Evolutionary conservation across 805 yeast species (phyloP).

Genomic region (Cyberlindnera subsufficiens): DNA sequence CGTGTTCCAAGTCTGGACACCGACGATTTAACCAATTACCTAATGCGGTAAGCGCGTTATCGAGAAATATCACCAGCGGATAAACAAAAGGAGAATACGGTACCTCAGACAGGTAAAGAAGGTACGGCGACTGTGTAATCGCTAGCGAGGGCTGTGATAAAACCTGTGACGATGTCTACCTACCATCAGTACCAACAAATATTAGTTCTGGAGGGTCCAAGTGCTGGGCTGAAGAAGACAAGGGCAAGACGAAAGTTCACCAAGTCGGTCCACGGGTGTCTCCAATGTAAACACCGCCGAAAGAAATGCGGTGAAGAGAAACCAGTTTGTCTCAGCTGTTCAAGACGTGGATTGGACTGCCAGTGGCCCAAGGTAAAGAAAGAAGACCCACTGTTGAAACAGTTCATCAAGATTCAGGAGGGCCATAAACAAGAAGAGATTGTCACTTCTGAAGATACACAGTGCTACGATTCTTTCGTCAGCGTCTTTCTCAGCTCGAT

Average conservation of each 20-base stretch:
- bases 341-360: slow-evolving; percentile 10
- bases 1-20: slow-evolving; percentile 7
- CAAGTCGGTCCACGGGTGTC: slow-evolving; percentile 20
- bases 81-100: no score
- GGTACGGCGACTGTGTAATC: no score
- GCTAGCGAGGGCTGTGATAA: no score
- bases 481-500: slow-evolving; percentile 18
- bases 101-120: no score
- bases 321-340: slow-evolving; percentile 18
- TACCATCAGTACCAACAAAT: slow-evolving; percentile 21
- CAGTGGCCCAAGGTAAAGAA: slow-evolving; percentile 15
- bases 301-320: slow-evolving; percentile 24
- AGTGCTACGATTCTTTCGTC: slow-evolving; percentile 19
- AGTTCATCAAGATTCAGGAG: slow-evolving; percentile 19
- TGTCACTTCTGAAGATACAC: slow-evolving; percentile 12
- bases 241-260: slow-evolving; percentile 10
- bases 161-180: not conserved
- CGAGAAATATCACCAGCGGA: no score
- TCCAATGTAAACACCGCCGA: slow-evolving; percentile 17
- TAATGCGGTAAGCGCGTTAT: no score
- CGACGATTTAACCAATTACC: not conserved
- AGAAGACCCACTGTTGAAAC: slow-evolving; percentile 11
- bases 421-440: slow-evolving; percentile 15
- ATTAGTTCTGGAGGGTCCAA: slow-evolving; percentile 9
- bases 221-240: slow-evolving; percentile 6